Conservation (phyloP, 2,329 filamentous ascomycete species). For the Fusarium mexicanum region DNA sequence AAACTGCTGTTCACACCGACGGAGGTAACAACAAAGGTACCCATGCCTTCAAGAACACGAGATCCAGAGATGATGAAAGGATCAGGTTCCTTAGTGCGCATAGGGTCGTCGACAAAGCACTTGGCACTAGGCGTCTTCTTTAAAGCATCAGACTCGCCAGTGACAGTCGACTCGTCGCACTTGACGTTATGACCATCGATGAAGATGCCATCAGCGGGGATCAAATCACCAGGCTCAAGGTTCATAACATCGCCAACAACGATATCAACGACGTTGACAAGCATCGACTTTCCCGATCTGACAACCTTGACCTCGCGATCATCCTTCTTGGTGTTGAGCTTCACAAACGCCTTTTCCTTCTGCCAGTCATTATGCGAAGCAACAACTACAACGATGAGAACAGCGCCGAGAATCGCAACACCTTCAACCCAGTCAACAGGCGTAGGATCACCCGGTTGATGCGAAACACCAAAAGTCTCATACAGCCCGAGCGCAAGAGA, state of each 20-base stretch:
- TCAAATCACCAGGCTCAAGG: constrained; percentile 17
- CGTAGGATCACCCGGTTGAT: constrained; percentile 14
- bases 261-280: constrained; percentile 8
- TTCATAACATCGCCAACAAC: constrained; percentile 19
- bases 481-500: constrained; percentile 14
- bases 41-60: constrained; percentile 76
- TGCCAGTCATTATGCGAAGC: constrained; percentile 25
- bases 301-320: constrained; percentile 26
- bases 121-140: constrained; percentile 74
- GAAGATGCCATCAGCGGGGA: constrained; percentile 17
- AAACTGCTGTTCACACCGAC: constrained; percentile 79
- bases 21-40: constrained; percentile 78
- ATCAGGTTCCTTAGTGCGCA: constrained; percentile 76
- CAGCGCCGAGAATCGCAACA: constrained; percentile 18
- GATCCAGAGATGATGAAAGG: constrained; percentile 89
- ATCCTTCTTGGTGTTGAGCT: constrained; percentile 24
- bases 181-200: constrained; percentile 24
- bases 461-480: constrained; percentile 3
- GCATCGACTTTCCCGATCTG: constrained; percentile 13
- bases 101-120: constrained; percentile 74
- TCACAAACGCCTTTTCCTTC: constrained; percentile 22
- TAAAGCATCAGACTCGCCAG: constrained; percentile 79
- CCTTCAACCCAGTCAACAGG: constrained; percentile 23
- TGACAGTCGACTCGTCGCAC: constrained; percentile 55
- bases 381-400: constrained; percentile 15